Base-by-base conservation (phyloP, 768 basidiomycete species). In the Trametes meyenii region DNA sequence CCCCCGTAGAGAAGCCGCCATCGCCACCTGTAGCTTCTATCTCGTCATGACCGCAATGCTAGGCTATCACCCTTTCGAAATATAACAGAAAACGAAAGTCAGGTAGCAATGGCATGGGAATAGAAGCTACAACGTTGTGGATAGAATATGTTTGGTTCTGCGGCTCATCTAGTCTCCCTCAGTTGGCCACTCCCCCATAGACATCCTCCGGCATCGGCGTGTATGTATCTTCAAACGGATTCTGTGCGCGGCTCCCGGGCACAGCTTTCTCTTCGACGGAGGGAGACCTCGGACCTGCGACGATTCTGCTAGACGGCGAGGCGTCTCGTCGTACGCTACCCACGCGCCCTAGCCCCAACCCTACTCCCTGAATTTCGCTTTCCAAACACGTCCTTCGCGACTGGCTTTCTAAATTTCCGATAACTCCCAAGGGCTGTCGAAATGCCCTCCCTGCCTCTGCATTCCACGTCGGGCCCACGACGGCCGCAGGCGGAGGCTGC, bases 131-230 rank as follows among this genome's bases (percentile, higher is more conserved):
- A 63, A 39, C 52, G 33, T 35, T 53, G 55, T 60, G 59, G 26
- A 60, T 60, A 58, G 39, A 55, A 50, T 40, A 56, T 59, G 56
- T 62, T 49, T 50, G 55, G 3, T 14, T 51, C 21, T 29, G 14
- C n/a, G 35, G 14, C 17, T 35, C 17, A 19, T 23, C 12, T 5
- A 13, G 16, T 35, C 26, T n/a, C 21, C 50, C 35, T 60, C 57
- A 54, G 57, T 23, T 17, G 42, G 35, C 57, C 26, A 63, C 62
- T 17, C 63, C 66, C 10, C 58, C 66, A 33, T 67, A 65, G 11
- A 60, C 58, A 33, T 65, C 66, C 16, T 58, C 58, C 24, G 64
- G 56, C 56, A 50, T 58, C 35, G 58, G 48, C 19, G 63, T 58
- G 12, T 55, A 54, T 8, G 23, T 42, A 13, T 50, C 46, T 42